A percentile compares a stretch with the other conserved stretches of the same genome.
phyloP scores from a whole-genome alignment of 2,329 filamentous ascomycete genomes.

The Verticillium nonalfalfae region DNA sequence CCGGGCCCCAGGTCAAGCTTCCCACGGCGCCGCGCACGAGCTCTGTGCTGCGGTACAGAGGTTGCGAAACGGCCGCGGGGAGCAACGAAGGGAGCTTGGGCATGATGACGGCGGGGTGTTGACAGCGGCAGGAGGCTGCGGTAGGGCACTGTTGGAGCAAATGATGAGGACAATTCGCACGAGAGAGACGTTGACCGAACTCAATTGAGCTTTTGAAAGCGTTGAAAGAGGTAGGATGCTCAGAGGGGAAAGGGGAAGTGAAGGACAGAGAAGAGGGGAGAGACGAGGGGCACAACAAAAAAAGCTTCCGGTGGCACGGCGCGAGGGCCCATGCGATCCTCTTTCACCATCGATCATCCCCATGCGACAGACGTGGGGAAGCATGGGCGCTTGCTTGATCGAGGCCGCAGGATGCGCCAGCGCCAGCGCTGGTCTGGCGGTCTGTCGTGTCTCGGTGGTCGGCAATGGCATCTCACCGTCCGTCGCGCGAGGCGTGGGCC shows the following conservation, averaged over 20 bases:
- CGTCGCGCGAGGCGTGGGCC: neutral
- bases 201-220: constrained; percentile 9
- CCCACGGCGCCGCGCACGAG: constrained; percentile 34
- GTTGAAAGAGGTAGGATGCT: neutral
- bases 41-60: constrained; percentile 31
- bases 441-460: neutral
- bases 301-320: neutral
- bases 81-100: constrained; percentile 23
- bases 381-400: neutral
- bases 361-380: neutral
- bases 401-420: neutral
- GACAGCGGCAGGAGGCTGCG: neutral
- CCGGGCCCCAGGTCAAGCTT: constrained; percentile 39
- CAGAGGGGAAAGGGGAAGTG: neutral
- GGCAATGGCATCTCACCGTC: neutral
- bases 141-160: neutral
- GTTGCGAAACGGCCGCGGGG: constrained; percentile 27
- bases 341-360: neutral
- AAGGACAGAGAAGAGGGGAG: neutral
- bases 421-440: neutral
- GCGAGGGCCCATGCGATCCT: neutral
- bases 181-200: neutral
- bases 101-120: constrained; percentile 3
- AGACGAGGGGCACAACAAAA: neutral
- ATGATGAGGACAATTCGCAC: neutral